These are phyloP conservation scores for Emmonsiellopsis sp. DNA, from an alignment of 2,329 filamentous ascomycete genomes.

Conservation along the genomic window DNA sequence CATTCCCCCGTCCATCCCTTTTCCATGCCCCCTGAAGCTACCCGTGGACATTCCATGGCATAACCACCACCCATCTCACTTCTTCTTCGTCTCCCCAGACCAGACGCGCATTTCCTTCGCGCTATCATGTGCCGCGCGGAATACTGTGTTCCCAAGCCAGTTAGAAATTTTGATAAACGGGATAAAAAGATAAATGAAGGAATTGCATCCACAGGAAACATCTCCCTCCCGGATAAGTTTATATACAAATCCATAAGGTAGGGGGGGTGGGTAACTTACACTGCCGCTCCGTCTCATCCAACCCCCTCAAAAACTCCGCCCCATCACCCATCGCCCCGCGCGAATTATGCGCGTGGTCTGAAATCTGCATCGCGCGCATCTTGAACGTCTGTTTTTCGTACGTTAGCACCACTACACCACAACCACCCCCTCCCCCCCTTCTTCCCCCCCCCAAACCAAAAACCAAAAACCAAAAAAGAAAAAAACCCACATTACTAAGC, in stretches of 20 bases:
- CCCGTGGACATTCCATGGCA: too few relatives aligned
- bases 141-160: constrained; percentile 41
- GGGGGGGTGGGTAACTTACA: too few relatives aligned
- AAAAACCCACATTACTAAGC: constrained; percentile 42
- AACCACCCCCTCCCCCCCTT: neutral
- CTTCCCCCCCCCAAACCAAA: neutral
- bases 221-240: too few relatives aligned
- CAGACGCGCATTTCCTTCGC: constrained; percentile 61
- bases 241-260: neutral
- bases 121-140: constrained; percentile 65
- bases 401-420: too few relatives aligned
- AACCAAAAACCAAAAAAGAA: neutral
- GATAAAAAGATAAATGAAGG: neutral
- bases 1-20: neutral
- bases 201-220: constrained; percentile 3
- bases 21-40: neutral
- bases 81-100: constrained; percentile 54
- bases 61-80: constrained; percentile 13
- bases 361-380: constrained; percentile 68
- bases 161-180: constrained; percentile 1
- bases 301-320: constrained; percentile 73
- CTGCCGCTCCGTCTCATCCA: constrained; percentile 83
- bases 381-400: constrained; percentile 59
- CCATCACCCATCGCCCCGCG: constrained; percentile 57
- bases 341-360: constrained; percentile 80